Base-by-base conservation (phyloP, 2,329 filamentous ascomycete species). In the Cercospora citrullina region DNA sequence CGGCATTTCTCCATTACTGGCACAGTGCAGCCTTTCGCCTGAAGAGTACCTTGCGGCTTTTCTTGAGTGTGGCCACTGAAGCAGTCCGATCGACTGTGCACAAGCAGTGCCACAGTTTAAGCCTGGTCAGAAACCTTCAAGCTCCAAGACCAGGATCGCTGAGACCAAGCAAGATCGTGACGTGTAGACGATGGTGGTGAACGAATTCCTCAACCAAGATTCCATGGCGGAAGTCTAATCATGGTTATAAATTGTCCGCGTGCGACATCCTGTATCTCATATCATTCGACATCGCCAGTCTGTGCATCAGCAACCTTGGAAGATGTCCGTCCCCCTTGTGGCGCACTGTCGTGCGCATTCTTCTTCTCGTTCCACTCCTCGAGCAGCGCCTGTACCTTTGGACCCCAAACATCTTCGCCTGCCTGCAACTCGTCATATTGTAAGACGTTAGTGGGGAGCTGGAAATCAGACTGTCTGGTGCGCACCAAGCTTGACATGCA, bases 401-500 rank as follows among this genome's bases (percentile, higher is more conserved):
- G 91, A 0, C 87, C 92, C 94, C 94, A 98, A 8, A 91, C 87
- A 0, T 89, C 86, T 78, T 96, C 92, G 1, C 91, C 93, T 72
- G 89, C 87, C 66, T 85, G 85, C 4, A 97, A 81, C 71, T 96
- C 92, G 10, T 87, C 83, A 77, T 91, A 96, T 73, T 95, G 91
- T 21, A 97, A 79, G 63, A 93, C 90, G 76, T 92, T 94, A 36
- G 87, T 84, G 1, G 87, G 89, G 0, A 97, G 82, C 66, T 87
- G 85, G 75, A 96, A 98, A 69, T 93, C 87, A 18, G 89, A 91
- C 80, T 99, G 95, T 63, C 91, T 87, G 3, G 88, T 91, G 64
- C 95, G 90, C 66, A 91, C 86, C 21, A 99, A 87, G 73, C 91
- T 89, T 23, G 91, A 88, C 94, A 99, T 98, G 72, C 95, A 85